Base-by-base conservation (phyloP, 2,329 filamentous ascomycete genomes). In the Diaporthe longicolla region DNA sequence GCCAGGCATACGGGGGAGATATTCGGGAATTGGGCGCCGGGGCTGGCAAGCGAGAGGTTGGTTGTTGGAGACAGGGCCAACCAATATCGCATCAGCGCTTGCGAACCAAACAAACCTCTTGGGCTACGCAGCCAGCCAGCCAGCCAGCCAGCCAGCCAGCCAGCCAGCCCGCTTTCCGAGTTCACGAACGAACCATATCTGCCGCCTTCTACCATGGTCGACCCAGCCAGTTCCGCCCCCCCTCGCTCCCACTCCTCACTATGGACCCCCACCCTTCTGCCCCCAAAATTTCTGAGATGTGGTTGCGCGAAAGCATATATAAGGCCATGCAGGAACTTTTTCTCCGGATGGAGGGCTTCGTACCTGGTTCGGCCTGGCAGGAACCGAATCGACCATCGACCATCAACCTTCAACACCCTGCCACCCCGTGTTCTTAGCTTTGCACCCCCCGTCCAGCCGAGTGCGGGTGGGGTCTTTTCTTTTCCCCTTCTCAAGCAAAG, bases 1-100 rank as follows among this genome's bases (percentile, higher is more conserved):
- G 37, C 26, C 59, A 37, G 55, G 55, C 45, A 48, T 19, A 29
- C 29, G 29, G 45, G 45, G 45, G 45, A 21, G 21, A 11, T 50
- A 8, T 10, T 37, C 37, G 37, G 37, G 13, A 11, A 13, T 37
- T 37, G 37, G 40, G 15, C 6, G 10, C 40, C 7, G 40, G 17
- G 40, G 17, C 40, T 43, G 40, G 15, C 40, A 43, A 19, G 40
- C 40, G 40, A 43, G 40, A 19, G 13, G 13, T 37, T 37, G 13
- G 3, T 19, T 7, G 13, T 43, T 43, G 40, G 40, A 43, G 40
- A 43, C 61, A 52, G 11, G 17, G 26, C 26, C 59, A 32, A 7
- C 29, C 29, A 66, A 66, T 66, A 66, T 66, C 61, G 43, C 43
- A 50, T 52, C 61, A 32, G 19, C 45, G 43, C 45, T 52, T 52